Conservation (phyloP, 2,329 filamentous ascomycete species). For the Graphiopsis chlorocephala region DNA sequence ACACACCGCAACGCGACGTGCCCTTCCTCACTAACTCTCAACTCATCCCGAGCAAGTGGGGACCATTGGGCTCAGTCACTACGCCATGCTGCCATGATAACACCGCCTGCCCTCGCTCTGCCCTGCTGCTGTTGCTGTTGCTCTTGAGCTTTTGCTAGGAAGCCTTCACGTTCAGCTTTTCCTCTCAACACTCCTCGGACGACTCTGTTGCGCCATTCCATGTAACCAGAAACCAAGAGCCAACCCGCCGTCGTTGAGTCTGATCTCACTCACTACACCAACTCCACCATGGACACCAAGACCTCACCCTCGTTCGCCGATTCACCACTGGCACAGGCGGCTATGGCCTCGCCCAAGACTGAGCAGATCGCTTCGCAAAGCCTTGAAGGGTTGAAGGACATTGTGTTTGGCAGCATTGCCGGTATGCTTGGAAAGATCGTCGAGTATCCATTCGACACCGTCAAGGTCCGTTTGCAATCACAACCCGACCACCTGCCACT, state of each 20-base stretch:
- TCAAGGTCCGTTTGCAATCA: conserved; percentile 97
- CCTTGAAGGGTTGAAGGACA: conserved; percentile 75
- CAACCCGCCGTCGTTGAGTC: background rate
- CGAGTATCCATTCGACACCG: conserved; percentile 97
- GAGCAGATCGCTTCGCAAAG: conserved; percentile 40
- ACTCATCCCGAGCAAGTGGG: conserved; percentile 10
- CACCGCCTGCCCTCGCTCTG: conserved; percentile 13
- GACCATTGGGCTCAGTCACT: conserved; percentile 5
- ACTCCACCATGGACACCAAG: conserved; percentile 21
- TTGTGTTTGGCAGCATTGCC: conserved; percentile 85
- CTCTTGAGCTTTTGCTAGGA: background rate
- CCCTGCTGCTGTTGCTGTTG: background rate
- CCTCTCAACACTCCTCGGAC: background rate
- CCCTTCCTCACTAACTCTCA: conserved; percentile 2
- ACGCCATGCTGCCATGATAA: conserved; percentile 37
- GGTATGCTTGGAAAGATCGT: conserved; percentile 92
- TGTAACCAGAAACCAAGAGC: conserved; percentile 15
- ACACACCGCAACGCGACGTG: conserved; percentile 4
- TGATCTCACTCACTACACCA: background rate
- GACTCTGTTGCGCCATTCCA: conserved; percentile 2
- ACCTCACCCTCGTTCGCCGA: conserved; percentile 17
- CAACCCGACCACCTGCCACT: conserved; percentile 81
- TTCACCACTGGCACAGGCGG: conserved; percentile 9
- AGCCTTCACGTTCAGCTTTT: background rate
- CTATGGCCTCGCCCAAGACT: conserved; percentile 4